A percentile compares a stretch with the other conserved stretches of the same genome.
Conservation (phyloP, 2,329 filamentous ascomycete species). For the Cadophora sp. region DNA sequence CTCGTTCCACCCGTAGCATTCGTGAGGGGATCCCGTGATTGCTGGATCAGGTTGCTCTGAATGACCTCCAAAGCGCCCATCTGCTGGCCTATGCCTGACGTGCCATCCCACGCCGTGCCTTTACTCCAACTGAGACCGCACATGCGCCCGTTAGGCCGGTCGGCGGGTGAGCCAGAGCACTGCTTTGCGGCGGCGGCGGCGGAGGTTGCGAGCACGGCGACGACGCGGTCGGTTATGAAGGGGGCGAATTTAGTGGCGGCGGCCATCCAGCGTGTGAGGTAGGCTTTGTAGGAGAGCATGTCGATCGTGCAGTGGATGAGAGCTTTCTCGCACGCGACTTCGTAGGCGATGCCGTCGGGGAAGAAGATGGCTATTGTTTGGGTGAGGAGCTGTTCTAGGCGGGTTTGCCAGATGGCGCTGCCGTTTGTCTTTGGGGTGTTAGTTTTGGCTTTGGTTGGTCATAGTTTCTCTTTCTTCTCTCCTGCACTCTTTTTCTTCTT, state of each 20-base stretch:
- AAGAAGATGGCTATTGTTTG: conserved; percentile 46
- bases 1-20: conserved; percentile 62
- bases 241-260: conserved; percentile 63
- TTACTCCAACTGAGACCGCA: conserved; percentile 67
- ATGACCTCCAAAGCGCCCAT: conserved; percentile 64
- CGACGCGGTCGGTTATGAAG: conserved; percentile 57
- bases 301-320: conserved; percentile 63
- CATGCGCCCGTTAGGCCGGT: conserved; percentile 56
- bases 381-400: conserved; percentile 43
- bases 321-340: conserved; percentile 69
- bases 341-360: conserved; percentile 55
- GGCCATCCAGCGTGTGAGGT: conserved; percentile 65
- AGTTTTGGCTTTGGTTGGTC: conserved; percentile 11
- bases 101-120: conserved; percentile 60
- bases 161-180: conserved; percentile 57
- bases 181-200: conserved; percentile 66
- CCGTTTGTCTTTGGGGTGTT: conserved; percentile 49
- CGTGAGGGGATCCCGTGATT: conserved; percentile 51
- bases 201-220: conserved; percentile 57
- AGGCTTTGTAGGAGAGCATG: conserved; percentile 69
- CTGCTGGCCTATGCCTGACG: conserved; percentile 56
- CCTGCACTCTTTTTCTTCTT: too few relatives aligned
- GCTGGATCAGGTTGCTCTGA: conserved; percentile 44
- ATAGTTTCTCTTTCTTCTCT: too few relatives aligned
- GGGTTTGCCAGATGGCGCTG: conserved; percentile 45